A percentile compares a stretch with the other conserved stretches of the same genome.
Evolutionary conservation across 148 eudicot species (phyloP).

Genomic region (Vaccinium myrtillus): DNA sequence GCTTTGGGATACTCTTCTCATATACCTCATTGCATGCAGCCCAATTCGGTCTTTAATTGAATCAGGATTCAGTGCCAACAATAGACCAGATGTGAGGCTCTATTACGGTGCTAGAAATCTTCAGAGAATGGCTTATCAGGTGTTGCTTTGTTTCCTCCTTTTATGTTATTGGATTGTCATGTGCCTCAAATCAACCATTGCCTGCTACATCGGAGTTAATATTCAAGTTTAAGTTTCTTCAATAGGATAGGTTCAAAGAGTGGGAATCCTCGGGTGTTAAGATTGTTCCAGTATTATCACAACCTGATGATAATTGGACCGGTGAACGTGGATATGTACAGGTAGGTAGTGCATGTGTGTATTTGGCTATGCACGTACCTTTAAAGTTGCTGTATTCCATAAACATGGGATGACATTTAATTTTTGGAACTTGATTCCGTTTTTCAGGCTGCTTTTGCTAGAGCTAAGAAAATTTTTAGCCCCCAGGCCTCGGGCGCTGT

Average conservation of each 20-base stretch:
- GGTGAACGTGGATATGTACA: constrained; percentile 92
- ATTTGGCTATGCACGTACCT: background rate
- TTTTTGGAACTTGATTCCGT: constrained; percentile 1
- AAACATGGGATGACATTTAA: background rate
- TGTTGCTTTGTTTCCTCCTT: constrained; percentile 18
- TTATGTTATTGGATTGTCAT: background rate
- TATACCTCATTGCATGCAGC: constrained; percentile 43
- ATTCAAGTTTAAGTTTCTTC: constrained; percentile 15
- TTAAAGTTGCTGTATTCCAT: background rate
- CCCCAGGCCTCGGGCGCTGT: constrained; percentile 76
- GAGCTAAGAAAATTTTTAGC: constrained; percentile 53
- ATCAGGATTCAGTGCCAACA: constrained; percentile 69
- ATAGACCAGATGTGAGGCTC: constrained; percentile 90
- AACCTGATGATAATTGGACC: constrained; percentile 71
- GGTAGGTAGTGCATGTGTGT: constrained; percentile 37
- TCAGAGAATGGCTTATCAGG: constrained; percentile 96
- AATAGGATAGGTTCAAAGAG: constrained; percentile 79
- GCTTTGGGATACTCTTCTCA: background rate
- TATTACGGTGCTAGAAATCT: constrained; percentile 95
- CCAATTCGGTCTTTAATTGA: constrained; percentile 93
- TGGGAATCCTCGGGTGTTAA: constrained; percentile 87
- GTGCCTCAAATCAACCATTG: background rate
- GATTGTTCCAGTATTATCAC: constrained; percentile 83
- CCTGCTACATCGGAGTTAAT: constrained; percentile 4
- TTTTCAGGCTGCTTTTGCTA: constrained; percentile 81